Base-by-base conservation (phyloP, 139 green algal species). In the Trebouxia sp. region DNA sequence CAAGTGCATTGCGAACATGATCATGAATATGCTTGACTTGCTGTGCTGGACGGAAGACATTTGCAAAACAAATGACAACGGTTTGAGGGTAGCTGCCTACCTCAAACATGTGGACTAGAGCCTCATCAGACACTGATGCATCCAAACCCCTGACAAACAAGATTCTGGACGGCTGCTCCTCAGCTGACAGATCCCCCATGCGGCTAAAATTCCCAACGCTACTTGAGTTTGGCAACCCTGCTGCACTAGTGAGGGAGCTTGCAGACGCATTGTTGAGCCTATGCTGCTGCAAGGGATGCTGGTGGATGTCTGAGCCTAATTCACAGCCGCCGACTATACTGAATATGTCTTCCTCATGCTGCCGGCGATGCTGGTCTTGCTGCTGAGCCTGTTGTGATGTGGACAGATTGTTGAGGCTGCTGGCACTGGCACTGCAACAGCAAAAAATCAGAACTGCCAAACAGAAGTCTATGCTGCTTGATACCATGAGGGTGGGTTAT, bases 391-490 rank as follows among this genome's bases (percentile, higher is more conserved):
- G 42, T 7, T 51, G 41, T 35, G 20, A 3, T 9, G 12, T 51
- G 20, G n/a, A 39, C 12, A 76, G 67, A 24, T 76, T 55, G 24
- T 51, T 48, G 7, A 77, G 41, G 41, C 69, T 77, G 24, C 39
- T 77, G 41, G 41, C 55, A 41, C 69, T 77, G 69, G 39, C 39
- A 77, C 69, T 77, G 69, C 65, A 75, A 42, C 32, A 74, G 65
- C 14, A 20, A 47, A 9, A 43, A 11, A 35, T n/a, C 12, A 37
- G 11, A 32, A 3, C 32, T 30, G 15, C 4, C 37, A 75, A 1
- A 28, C 50, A 58, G 2, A 9, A n/a, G n/a, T n/a, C n/a, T n/a
- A n/a, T n/a, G n/a, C n/a, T n/a, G n/a, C n/a, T n/a, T n/a, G n/a
- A n/a, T n/a, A n/a, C n/a, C n/a, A n/a, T n/a, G n/a, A n/a, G n/a